Evolutionary conservation across 345 rosid genomes (phyloP), one percentile per base, ranked within the genome.

Genomic region (Brassica incana): DNA sequence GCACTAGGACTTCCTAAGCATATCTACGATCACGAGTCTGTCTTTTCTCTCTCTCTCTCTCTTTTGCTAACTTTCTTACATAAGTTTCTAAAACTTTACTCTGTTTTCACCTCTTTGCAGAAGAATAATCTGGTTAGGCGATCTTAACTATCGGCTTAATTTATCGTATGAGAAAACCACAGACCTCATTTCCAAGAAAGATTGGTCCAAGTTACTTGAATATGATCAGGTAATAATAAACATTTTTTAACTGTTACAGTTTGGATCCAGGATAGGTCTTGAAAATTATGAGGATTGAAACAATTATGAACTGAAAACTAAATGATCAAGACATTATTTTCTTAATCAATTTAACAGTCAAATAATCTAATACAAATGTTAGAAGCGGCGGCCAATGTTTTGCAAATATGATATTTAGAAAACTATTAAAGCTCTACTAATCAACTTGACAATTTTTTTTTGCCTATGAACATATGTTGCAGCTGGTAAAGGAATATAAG

Each of bases 101-200:
- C 3, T 64, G 65, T 69, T 65, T 74, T 52, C 32, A 59, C 78
- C 71, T 74, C 65, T 72, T 58, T 86, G 86, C 93, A 95, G 99
- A 62, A 83, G 86, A 85, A 85, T 95, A 65, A 85, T 95, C 40
- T 95, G 98, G 99, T 81, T 95, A 65, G 99, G 99, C 15, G 99
- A 95, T 85, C 85, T 95, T 78, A 95, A 95, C 81, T 95, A 92
- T 77, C 89, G 99, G n/a, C 86, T 95, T 78, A 92, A 88, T 82
- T 65, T 87, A 84, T 82, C 96, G 2, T 91, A 93, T 71, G 93
- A 92, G 69, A 84, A 84, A 84, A 85, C 88, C 29, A 83, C 79
- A 66, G 93, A 91, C 59, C 84, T 91, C 48, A 88, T 95, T 58
- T 84, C 90, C 54, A 85, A 66, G 82, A 85, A 79, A 85, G 84